These are phyloP conservation scores for Tetrahymena malaccensis DNA, from an alignment of 73 alveolate genomes.

Conservation along the genomic window DNA sequence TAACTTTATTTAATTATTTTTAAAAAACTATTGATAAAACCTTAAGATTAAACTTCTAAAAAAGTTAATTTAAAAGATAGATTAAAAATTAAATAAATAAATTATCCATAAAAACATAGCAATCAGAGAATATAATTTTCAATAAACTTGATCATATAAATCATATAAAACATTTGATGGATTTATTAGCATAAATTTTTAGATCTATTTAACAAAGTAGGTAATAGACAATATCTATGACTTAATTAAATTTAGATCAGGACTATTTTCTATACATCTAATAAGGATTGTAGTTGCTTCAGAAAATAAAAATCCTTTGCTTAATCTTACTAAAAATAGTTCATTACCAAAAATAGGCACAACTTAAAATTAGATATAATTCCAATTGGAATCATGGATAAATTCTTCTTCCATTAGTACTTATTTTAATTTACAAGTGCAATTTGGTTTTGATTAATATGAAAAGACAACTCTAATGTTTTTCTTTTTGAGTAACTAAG, in stretches of 20 bases:
- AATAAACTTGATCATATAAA: no score
- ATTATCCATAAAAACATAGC: no score
- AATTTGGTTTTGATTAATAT: background rate
- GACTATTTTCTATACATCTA: no score
- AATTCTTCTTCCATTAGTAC: background rate
- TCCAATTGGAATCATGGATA: background rate
- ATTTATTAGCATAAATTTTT: background rate
- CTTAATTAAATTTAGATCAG: no score
- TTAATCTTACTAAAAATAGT: background rate
- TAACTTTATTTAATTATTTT: no score
- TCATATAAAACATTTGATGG: background rate
- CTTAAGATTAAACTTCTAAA: no score
- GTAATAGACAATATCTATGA: no score
- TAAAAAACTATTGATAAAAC: no score
- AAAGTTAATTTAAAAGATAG: no score
- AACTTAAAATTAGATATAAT: background rate
- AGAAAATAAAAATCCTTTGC: background rate
- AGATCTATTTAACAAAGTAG: background rate
- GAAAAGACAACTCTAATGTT: background rate
- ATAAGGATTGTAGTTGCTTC: background rate
- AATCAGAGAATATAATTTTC: no score
- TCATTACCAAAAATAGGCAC: background rate
- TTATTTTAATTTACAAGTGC: background rate
- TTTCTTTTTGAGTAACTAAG: background rate
- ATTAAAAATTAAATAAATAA: no score